These are phyloP conservation scores for Salix brachista DNA, from an alignment of 345 rosid genomes.

Conservation along the genomic window DNA sequence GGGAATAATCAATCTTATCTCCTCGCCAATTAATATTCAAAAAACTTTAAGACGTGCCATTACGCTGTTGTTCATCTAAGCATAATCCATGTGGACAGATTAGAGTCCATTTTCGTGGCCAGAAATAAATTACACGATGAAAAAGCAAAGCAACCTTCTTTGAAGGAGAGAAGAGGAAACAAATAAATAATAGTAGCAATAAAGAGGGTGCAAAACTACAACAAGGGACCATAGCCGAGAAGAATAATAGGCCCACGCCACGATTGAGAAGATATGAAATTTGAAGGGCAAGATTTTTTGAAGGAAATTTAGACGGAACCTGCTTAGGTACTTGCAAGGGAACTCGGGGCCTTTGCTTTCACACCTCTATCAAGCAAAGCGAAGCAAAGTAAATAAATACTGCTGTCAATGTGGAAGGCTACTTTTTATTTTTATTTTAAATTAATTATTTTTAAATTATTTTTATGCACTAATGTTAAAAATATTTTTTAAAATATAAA, in stretches of 20 bases:
- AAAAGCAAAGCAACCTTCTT: constrained; percentile 15
- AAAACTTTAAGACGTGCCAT: constrained; percentile 5
- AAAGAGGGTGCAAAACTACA: background rate
- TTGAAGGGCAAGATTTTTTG: constrained; percentile 12
- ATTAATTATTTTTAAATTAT: no score
- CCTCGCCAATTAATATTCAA: constrained; percentile 2
- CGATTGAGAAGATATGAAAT: constrained; percentile 30
- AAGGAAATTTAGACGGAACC: constrained; percentile 4
- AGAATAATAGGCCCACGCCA: constrained; percentile 20
- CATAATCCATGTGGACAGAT: background rate
- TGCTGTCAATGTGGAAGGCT: no score
- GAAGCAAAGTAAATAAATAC: background rate
- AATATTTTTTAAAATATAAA: no score
- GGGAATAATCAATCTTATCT: constrained; percentile 28
- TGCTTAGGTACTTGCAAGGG: background rate
- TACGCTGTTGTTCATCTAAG: constrained; percentile 13
- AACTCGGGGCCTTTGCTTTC: constrained; percentile 11
- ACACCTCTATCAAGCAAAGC: constrained; percentile 32
- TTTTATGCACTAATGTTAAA: no score
- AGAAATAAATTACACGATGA: background rate
- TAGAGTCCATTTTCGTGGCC: background rate
- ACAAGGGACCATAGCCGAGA: background rate
- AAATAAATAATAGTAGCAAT: background rate
- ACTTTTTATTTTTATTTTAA: no score
- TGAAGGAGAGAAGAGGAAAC: constrained; percentile 8